Conservation (phyloP, 176 grass and related monocot genomes). For the Poa annua region DNA sequence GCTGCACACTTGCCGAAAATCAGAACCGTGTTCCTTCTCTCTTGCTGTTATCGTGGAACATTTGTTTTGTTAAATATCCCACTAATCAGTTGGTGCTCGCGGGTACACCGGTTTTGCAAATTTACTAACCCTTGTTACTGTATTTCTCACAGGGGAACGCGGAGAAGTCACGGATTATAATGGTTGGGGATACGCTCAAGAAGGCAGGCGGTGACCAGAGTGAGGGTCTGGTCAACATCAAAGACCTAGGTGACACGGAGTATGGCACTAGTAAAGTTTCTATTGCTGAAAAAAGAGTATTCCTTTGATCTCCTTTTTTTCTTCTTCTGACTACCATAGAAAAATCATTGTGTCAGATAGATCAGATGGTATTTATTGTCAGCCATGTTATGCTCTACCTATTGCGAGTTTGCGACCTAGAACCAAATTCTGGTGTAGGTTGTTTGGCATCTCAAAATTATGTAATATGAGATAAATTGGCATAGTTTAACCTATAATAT, state of each 20-base stretch:
- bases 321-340: background rate
- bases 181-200: constrained; percentile 89
- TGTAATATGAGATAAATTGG: background rate
- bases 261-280: constrained; percentile 57
- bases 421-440: background rate
- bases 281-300: constrained; percentile 20
- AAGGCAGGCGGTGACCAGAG: constrained; percentile 49
- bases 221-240: constrained; percentile 61
- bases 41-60: background rate
- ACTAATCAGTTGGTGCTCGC: background rate
- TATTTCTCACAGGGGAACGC: constrained; percentile 70
- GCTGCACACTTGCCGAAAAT: background rate
- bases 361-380: background rate
- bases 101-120: background rate
- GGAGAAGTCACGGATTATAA: constrained; percentile 87
- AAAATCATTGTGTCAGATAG: background rate
- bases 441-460: background rate
- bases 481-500: background rate
- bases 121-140: background rate
- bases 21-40: background rate
- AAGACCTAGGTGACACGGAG: constrained; percentile 78
- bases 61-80: background rate
- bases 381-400: background rate
- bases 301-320: background rate
- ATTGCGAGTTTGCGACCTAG: background rate